Conservation (phyloP, 2,329 filamentous ascomycete genomes). For the Cytospora piceae region DNA sequence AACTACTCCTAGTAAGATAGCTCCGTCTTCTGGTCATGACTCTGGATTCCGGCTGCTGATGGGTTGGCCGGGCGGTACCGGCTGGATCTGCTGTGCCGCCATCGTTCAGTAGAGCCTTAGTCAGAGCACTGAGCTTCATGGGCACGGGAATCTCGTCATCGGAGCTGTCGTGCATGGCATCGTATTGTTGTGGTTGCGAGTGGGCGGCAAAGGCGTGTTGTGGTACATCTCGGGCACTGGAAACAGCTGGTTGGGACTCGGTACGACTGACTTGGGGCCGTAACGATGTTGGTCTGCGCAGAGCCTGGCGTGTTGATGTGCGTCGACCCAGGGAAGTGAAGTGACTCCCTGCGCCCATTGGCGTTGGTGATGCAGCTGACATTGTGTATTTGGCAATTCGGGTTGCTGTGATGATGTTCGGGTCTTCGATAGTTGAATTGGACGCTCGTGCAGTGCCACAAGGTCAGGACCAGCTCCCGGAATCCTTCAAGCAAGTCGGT, state of each 20-base stretch:
- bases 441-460: slow-evolving; percentile 4
- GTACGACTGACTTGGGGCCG: slow-evolving; percentile 50
- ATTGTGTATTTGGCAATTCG: slow-evolving; percentile 40
- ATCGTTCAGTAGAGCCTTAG: slow-evolving; percentile 79
- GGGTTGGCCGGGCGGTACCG: slow-evolving; percentile 35
- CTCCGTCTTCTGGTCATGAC: slow-evolving; percentile 55
- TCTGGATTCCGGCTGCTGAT: slow-evolving; percentile 45
- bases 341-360: slow-evolving; percentile 51
- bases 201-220: slow-evolving; percentile 33
- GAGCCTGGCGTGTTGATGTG: slow-evolving; percentile 59
- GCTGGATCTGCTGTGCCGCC: slow-evolving; percentile 55
- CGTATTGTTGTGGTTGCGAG: slow-evolving; percentile 50
- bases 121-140: slow-evolving; percentile 91
- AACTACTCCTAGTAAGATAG: slow-evolving; percentile 49
- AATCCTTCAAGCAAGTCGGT: slow-evolving; percentile 26
- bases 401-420: background rate
- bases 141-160: slow-evolving; percentile 92
- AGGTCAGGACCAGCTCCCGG: slow-evolving; percentile 10
- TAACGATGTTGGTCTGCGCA: slow-evolving; percentile 52
- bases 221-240: slow-evolving; percentile 29
- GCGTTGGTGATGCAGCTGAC: slow-evolving; percentile 60
- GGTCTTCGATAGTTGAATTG: background rate
- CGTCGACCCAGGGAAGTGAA: slow-evolving; percentile 53
- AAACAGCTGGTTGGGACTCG: slow-evolving; percentile 48
- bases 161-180: slow-evolving; percentile 77